Percentiles rank a stretch among this genome's conserved stretches.
phyloP scores from a whole-genome alignment of 225 moss, liverwort and hornwort species.

The Marchantia polymorpha region DNA sequence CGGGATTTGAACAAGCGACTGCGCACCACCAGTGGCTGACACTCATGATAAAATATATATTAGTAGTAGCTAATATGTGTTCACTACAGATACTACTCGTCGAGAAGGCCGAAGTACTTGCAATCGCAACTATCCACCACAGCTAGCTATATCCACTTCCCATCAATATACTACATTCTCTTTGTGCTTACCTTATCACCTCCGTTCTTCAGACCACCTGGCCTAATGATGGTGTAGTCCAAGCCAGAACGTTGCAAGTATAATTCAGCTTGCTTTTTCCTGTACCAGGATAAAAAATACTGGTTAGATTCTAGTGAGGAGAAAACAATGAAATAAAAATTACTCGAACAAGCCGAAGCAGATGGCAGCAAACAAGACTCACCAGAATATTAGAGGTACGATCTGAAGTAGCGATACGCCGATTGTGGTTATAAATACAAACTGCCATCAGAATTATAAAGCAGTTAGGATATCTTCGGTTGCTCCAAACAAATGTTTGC shows the following conservation, averaged over 20 bases:
- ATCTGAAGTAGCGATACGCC: conserved; percentile 79
- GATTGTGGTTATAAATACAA: conserved; percentile 75
- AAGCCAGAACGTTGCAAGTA: conserved; percentile 89
- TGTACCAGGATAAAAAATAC: conserved; percentile 13
- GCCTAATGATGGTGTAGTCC: conserved; percentile 85
- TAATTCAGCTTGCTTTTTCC: conserved; percentile 90
- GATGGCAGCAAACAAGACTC: conserved; percentile 8
- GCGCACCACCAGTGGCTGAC: too few relatives aligned
- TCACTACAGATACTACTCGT: too few relatives aligned
- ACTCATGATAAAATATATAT: too few relatives aligned
- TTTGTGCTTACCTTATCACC: conserved; percentile 34
- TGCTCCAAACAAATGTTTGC: background rate
- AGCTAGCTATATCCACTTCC: background rate
- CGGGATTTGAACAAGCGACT: too few relatives aligned
- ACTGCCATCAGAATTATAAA: conserved; percentile 42
- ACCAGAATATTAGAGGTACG: conserved; percentile 85
- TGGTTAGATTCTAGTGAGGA: background rate
- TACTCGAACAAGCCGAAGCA: background rate
- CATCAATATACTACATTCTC: background rate
- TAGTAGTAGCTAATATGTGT: too few relatives aligned
- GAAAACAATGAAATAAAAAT: background rate
- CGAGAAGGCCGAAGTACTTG: too few relatives aligned
- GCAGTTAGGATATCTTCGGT: background rate
- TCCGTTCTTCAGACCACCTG: conserved; percentile 68
- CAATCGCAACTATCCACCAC: background rate